Base-by-base conservation (phyloP, 2,329 filamentous ascomycete genomes). In the Fusarium longipes region DNA sequence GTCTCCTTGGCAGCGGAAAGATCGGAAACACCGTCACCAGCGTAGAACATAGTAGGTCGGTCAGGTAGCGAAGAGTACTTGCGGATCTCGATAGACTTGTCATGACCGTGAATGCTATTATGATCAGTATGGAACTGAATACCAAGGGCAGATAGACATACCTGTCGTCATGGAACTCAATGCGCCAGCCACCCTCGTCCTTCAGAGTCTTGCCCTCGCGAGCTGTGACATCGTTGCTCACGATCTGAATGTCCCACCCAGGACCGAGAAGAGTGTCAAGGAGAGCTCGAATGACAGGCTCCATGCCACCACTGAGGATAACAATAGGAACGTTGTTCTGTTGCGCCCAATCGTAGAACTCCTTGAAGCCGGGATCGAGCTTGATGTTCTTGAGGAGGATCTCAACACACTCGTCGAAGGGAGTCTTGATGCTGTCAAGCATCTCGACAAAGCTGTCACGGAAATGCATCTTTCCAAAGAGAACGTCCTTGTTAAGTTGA, bases 21-120 rank as follows among this genome's bases (percentile, higher is more conserved):
- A 77, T 98, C 95, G 4, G 92, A 96, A 6, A 97, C 93, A 47
- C 95, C 95, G 73, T 98, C 95, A 59, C 96, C 96, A 30, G 96
- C 95, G 75, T 99, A 99, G 78, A 98, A 93, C 81, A 98, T 87
- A 36, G 88, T 89, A 3, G 96, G 96, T 39, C 93, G 86, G 74
- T 91, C 80, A 1, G 92, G 89, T 40, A 97, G 83, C 25, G 88
- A 84, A 4, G 91, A 90, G 80, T 98, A 98, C 50, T 93, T 93
- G 68, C 92, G 89, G 74, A 99, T 93, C 77, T 96, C 93, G 53
- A 95, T 83, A 25, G 91, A 94, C 87, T 99, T 99, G 84, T 99
- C 95, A 77, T 99, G 96, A n/a, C 96, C 96, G 74, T 96, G 96
- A 59, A 89, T 86, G 75, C 91, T 92, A 65, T 60, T 11, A 22